phyloP scores from a whole-genome alignment of 2,329 filamentous ascomycete genomes.

The Pseudogymnoascus sp. region DNA sequence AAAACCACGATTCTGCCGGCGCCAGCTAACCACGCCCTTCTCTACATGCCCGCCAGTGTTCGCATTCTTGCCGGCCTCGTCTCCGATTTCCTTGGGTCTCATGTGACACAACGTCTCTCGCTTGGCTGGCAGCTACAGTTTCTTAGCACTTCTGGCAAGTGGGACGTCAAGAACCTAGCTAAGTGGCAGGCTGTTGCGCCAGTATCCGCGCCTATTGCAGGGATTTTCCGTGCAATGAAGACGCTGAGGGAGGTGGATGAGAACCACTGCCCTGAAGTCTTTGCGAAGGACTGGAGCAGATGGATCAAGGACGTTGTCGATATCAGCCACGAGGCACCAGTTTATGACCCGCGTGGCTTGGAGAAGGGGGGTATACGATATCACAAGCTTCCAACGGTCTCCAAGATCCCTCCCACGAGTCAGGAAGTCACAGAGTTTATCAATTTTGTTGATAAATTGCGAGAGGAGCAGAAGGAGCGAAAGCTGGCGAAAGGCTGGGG shows the following conservation, averaged over 20 bases:
- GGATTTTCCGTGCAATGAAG: slow-evolving; percentile 83
- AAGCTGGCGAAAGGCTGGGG: slow-evolving; percentile 36
- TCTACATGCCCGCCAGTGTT: slow-evolving; percentile 71
- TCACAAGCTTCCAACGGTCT: slow-evolving; percentile 85
- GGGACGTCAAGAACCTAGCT: slow-evolving; percentile 92
- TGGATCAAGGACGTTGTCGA: slow-evolving; percentile 74
- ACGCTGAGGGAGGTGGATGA: slow-evolving; percentile 86
- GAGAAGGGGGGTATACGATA: slow-evolving; percentile 62
- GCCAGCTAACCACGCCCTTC: slow-evolving; percentile 74
- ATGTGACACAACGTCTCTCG: slow-evolving; percentile 70
- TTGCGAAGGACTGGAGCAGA: slow-evolving; percentile 60
- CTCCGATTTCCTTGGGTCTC: slow-evolving; percentile 68
- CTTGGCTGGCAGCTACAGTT: slow-evolving; percentile 88
- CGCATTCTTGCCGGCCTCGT: slow-evolving; percentile 74
- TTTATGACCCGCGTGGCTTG: slow-evolving; percentile 72
- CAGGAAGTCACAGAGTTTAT: slow-evolving; percentile 49
- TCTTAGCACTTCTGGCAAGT: slow-evolving; percentile 84
- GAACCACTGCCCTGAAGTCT: slow-evolving; percentile 66
- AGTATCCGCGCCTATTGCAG: slow-evolving; percentile 70
- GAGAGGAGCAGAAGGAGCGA: slow-evolving; percentile 45
- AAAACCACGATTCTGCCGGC: slow-evolving; percentile 64
- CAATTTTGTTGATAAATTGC: slow-evolving; percentile 50
- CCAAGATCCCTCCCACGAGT: slow-evolving; percentile 71
- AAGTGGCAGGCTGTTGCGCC: slow-evolving; percentile 81
- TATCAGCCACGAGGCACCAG: slow-evolving; percentile 82